Conservation (phyloP, 345 rosid genomes). For the Eucalyptus tenuipes region DNA sequence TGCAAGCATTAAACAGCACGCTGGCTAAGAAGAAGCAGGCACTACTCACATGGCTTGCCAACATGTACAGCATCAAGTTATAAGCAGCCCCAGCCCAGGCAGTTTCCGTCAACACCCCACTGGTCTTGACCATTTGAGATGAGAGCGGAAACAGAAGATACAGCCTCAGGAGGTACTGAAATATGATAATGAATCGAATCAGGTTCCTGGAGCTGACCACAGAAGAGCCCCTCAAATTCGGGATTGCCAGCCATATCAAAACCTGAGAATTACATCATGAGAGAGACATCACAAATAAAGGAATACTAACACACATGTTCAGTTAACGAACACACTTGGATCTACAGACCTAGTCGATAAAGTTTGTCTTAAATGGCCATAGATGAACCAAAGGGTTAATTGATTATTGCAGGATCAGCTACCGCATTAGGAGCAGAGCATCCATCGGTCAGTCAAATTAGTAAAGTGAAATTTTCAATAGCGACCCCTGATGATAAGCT, state of each 20-base stretch:
- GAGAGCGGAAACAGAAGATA: conserved; percentile 43
- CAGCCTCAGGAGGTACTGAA: conserved; percentile 37
- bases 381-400: background rate
- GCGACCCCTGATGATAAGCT: background rate
- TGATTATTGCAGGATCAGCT: background rate
- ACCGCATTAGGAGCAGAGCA: background rate
- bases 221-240: conserved; percentile 11
- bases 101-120: conserved; percentile 31
- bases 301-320: background rate
- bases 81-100: conserved; percentile 53
- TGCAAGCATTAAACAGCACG: background rate
- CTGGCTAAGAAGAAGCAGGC: background rate
- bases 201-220: conserved; percentile 4
- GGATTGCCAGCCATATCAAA: conserved; percentile 37
- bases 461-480: background rate
- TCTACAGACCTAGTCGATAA: background rate
- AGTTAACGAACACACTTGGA: background rate
- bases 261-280: conserved; percentile 10
- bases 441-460: background rate
- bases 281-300: background rate
- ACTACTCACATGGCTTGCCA: conserved; percentile 42
- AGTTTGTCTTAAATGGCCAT: background rate
- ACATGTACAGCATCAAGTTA: conserved; percentile 32
- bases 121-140: conserved; percentile 19
- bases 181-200: conserved; percentile 22